Evolutionary conservation across 2,329 filamentous ascomycete genomes (phyloP).

Genomic region (Trichoderma semiorbis): DNA sequence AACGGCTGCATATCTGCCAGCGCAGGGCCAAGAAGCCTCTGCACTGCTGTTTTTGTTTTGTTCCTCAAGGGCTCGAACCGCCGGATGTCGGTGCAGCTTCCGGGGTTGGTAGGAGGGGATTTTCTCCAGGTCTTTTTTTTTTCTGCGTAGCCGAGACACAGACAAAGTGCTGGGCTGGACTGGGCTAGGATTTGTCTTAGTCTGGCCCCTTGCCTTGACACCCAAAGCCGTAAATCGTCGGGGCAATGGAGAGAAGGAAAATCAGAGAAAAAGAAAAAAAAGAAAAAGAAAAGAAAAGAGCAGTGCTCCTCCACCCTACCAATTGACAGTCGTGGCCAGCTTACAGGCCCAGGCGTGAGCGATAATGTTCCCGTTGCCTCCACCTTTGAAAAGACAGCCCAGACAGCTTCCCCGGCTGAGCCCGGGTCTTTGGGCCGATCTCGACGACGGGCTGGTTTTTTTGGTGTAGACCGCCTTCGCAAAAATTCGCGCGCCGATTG

Average conservation of each 20-base stretch:
- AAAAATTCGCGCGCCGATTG: conserved; percentile 18
- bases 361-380: conserved; percentile 6
- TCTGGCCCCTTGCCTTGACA: not conserved
- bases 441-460: conserved; percentile 11
- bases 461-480: conserved; percentile 18
- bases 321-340: not conserved
- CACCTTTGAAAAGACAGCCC: not conserved
- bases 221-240: not conserved
- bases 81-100: not conserved
- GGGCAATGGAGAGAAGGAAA: not conserved
- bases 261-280: not conserved
- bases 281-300: not conserved
- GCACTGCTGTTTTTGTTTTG: not conserved
- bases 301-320: not conserved
- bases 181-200: not conserved
- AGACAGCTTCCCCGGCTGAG: conserved; percentile 5
- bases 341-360: not conserved
- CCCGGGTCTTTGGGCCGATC: conserved; percentile 16
- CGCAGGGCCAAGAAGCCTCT: conserved; percentile 17
- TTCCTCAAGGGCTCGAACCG: conserved; percentile 2
- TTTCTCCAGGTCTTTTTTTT: not conserved
- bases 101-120: not conserved
- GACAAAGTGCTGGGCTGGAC: not conserved
- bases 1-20: conserved; percentile 34
- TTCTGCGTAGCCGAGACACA: not conserved